Conservation (phyloP, 2,329 filamentous ascomycete genomes). For the Epichloe coenophiala region DNA sequence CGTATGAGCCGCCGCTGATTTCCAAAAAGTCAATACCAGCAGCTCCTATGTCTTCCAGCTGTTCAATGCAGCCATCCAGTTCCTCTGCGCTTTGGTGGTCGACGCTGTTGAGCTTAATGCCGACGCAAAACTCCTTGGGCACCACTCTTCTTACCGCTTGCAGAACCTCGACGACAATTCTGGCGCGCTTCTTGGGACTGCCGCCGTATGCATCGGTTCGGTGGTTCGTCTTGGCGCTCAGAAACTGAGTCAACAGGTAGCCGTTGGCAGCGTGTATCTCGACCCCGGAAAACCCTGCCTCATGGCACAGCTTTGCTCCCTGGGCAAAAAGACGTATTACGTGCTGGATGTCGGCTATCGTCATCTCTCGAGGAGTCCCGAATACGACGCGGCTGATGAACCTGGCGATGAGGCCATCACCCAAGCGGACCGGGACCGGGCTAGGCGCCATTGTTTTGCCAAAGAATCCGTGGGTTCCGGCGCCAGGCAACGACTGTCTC, state of each 20-base stretch:
- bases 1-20: slow-evolving; percentile 49
- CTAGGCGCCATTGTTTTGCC: slow-evolving; percentile 30
- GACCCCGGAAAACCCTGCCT: slow-evolving; percentile 32
- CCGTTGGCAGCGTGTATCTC: slow-evolving; percentile 40
- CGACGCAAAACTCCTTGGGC: slow-evolving; percentile 31
- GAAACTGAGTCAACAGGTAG: slow-evolving; percentile 43
- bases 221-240: slow-evolving; percentile 35
- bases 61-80: slow-evolving; percentile 41
- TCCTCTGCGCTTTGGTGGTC: slow-evolving; percentile 36
- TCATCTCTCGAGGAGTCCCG: slow-evolving; percentile 45
- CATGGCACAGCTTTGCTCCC: slow-evolving; percentile 32
- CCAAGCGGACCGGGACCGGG: slow-evolving; percentile 28
- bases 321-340: slow-evolving; percentile 39
- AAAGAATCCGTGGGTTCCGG: slow-evolving; percentile 22
- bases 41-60: slow-evolving; percentile 35
- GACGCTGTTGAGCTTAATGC: slow-evolving; percentile 42
- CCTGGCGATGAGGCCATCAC: slow-evolving; percentile 21
- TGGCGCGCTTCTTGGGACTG: slow-evolving; percentile 30
- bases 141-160: slow-evolving; percentile 25
- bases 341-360: slow-evolving; percentile 34
- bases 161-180: slow-evolving; percentile 37
- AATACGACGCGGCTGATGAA: slow-evolving; percentile 25
- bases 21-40: slow-evolving; percentile 53
- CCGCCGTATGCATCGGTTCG: slow-evolving; percentile 45
- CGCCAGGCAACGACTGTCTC: slow-evolving; percentile 28